These are phyloP conservation scores for Aspergillus latus DNA, from an alignment of 2,329 filamentous ascomycete genomes.

Conservation along the genomic window DNA sequence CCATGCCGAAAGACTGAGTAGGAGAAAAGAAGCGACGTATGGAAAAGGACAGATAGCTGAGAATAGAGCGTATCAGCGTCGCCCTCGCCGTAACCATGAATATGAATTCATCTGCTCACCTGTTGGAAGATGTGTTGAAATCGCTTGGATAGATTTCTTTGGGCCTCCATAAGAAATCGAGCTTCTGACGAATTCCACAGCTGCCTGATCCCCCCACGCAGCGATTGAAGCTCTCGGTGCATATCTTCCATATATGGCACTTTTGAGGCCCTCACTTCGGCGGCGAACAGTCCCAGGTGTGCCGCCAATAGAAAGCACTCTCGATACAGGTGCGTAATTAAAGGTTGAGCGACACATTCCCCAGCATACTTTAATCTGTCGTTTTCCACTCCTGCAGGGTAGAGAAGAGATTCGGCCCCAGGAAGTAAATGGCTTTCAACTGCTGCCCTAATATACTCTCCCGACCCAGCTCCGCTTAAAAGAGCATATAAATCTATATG, in stretches of 20 bases:
- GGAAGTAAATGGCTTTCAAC: constrained; percentile 52
- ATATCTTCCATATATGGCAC: constrained; percentile 25
- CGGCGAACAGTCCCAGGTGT: constrained; percentile 46
- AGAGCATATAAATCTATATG: constrained; percentile 58
- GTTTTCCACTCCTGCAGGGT: constrained; percentile 35
- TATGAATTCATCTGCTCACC: constrained; percentile 30
- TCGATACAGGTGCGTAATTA: constrained; percentile 47
- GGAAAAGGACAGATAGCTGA: constrained; percentile 46
- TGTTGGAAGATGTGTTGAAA: constrained; percentile 45
- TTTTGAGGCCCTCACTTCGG: constrained; percentile 41
- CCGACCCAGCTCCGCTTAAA: constrained; percentile 52
- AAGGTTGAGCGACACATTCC: constrained; percentile 39
- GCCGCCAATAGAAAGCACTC: constrained; percentile 48
- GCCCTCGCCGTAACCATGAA: not conserved
- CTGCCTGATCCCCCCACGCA: constrained; percentile 39
- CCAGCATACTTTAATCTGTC: constrained; percentile 39
- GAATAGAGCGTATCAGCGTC: constrained; percentile 13
- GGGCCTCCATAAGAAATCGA: constrained; percentile 36
- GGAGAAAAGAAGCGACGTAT: constrained; percentile 53
- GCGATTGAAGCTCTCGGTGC: constrained; percentile 35
- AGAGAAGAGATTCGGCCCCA: constrained; percentile 38
- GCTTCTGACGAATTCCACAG: constrained; percentile 42
- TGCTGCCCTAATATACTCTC: constrained; percentile 51
- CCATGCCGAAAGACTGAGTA: constrained; percentile 55
- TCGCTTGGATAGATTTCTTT: constrained; percentile 37